A percentile compares a stretch with the other conserved stretches of the same genome.
phyloP scores from a whole-genome alignment of 257 asterid genomes.

The Lantana camara region DNA sequence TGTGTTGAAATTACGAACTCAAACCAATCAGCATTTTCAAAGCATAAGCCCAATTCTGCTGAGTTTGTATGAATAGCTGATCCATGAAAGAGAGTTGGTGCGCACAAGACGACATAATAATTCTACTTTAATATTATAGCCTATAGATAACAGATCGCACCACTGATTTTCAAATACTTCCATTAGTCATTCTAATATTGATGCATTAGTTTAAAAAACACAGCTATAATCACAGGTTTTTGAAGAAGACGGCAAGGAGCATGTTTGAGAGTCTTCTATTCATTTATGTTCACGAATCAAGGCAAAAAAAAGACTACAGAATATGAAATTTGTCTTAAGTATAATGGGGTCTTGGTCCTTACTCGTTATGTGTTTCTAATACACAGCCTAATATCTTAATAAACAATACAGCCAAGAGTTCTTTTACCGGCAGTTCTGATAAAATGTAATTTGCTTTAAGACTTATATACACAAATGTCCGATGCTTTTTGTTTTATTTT shows the following conservation, averaged over 20 bases:
- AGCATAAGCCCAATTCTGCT: not conserved
- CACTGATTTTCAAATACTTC: no score
- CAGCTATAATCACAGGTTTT: not conserved
- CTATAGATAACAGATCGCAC: no score
- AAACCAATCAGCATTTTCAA: not conserved
- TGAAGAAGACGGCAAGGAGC: not conserved
- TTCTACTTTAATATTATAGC: no score
- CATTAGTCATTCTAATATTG: not conserved
- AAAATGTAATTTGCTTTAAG: not conserved
- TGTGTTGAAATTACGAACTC: slow-evolving; percentile 7
- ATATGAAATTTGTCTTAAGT: not conserved
- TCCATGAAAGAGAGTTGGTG: not conserved
- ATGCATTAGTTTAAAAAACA: not conserved
- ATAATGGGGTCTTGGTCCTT: not conserved
- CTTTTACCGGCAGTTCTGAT: not conserved
- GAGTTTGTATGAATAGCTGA: not conserved
- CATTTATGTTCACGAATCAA: slow-evolving; percentile 10
- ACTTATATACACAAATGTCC: not conserved
- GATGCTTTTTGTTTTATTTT: not conserved
- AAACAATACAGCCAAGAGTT: no score
- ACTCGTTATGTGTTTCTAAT: no score
- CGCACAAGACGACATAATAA: no score
- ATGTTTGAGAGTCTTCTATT: slow-evolving; percentile 11
- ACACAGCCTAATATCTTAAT: no score
- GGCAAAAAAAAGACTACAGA: not conserved